phyloP scores from a whole-genome alignment of 2,329 filamentous ascomycete species.

The Nemania sp. region DNA sequence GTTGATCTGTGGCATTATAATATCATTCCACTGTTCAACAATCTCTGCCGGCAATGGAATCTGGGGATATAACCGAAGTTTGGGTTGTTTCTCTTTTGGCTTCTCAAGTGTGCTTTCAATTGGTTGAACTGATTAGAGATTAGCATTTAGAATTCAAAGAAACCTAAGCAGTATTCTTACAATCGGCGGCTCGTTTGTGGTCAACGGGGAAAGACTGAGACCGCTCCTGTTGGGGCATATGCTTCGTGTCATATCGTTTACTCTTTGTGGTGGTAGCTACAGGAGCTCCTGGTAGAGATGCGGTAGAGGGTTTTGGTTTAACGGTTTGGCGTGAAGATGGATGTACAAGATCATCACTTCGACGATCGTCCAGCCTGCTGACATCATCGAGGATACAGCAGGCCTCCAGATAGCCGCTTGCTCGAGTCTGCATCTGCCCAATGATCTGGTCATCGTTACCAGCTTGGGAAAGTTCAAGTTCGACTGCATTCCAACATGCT shows the following conservation, averaged over 20 bases:
- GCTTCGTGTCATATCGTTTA: conserved; percentile 20
- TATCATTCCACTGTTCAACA: conserved; percentile 71
- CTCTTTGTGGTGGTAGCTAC: conserved; percentile 1
- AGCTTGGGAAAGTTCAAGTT: conserved; percentile 58
- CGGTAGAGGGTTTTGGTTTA: conserved; percentile 8
- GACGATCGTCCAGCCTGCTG: conserved; percentile 57
- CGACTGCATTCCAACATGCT: conserved; percentile 71
- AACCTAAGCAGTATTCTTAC: conserved; percentile 20
- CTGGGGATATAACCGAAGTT: conserved; percentile 62
- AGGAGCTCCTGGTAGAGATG: conserved; percentile 28
- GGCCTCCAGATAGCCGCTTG: conserved; percentile 62
- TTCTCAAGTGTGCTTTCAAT: conserved; percentile 22
- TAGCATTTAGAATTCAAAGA: conserved; percentile 18
- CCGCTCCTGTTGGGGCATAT: conserved; percentile 11
- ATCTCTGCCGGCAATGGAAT: conserved; percentile 61
- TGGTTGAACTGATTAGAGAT: conserved; percentile 20
- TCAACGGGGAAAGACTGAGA: conserved; percentile 9
- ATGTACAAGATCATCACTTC: conserved; percentile 48
- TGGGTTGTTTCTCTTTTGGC: conserved; percentile 40
- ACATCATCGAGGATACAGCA: conserved; percentile 65
- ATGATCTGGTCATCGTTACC: conserved; percentile 54
- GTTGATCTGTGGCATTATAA: conserved; percentile 74
- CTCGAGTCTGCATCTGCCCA: conserved; percentile 56
- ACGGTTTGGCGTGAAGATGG: conserved; percentile 20
- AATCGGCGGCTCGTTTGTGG: conserved; percentile 16